A percentile compares a stretch with the other conserved stretches of the same genome.
Evolutionary conservation across 805 yeast species (phyloP).

Genomic region (Saturnispora gosingensis): DNA sequence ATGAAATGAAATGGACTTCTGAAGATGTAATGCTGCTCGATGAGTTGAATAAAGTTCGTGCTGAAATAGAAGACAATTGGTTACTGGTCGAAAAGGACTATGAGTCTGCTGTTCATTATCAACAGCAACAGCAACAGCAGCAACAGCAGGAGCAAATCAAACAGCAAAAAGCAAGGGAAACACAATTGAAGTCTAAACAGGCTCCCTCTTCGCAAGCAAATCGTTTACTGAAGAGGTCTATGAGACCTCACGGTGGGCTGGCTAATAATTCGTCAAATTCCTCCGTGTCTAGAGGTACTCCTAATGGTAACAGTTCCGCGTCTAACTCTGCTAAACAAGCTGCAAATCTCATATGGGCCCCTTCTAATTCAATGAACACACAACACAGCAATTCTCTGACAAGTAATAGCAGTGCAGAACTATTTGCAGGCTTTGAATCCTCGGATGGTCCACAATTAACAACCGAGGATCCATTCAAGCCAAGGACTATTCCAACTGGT

Average conservation of each 20-base stretch:
- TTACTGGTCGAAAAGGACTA: slow-evolving; percentile 3
- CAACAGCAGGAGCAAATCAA: slow-evolving; percentile 19
- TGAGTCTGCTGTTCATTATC: slow-evolving; percentile 5
- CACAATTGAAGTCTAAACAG: slow-evolving; percentile 11
- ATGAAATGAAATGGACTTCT: slow-evolving; percentile 27
- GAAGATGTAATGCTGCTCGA: slow-evolving; percentile 38
- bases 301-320: slow-evolving; percentile 1
- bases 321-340: slow-evolving; percentile 27
- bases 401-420: slow-evolving; percentile 10
- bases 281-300: not conserved
- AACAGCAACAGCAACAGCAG: slow-evolving; percentile 13
- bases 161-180: slow-evolving; percentile 1
- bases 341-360: slow-evolving; percentile 31
- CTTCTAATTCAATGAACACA: slow-evolving; percentile 22
- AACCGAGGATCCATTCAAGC: not conserved
- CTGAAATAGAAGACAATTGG: slow-evolving; percentile 12
- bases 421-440: slow-evolving; percentile 23
- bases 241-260: slow-evolving; percentile 7
- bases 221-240: slow-evolving; percentile 1
- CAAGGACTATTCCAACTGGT: not conserved
- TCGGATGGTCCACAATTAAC: not conserved
- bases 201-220: slow-evolving; percentile 7
- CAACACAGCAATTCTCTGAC: slow-evolving; percentile 18
- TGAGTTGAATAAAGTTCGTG: slow-evolving; percentile 19
- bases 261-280: slow-evolving; percentile 4